Percentiles rank a stretch among this genome's conserved stretches.
Conservation (phyloP, 83 land plant species). For the Larix sibirica region DNA sequence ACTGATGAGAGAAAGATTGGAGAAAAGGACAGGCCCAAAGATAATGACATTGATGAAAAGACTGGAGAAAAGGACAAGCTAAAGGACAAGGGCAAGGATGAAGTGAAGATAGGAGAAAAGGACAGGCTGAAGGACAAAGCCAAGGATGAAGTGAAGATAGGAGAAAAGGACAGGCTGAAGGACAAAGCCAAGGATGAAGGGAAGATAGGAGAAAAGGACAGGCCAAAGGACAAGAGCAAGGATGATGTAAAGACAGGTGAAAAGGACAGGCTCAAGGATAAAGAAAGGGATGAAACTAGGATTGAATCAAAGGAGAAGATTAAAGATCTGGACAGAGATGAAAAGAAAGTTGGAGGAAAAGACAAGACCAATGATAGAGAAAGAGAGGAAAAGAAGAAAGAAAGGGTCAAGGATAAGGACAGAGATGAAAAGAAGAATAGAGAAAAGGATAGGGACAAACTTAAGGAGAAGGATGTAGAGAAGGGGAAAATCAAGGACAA, state of each 20-base stretch:
- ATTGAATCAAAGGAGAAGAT: neutral
- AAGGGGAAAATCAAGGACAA: slow-evolving; percentile 1
- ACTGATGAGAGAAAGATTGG: neutral
- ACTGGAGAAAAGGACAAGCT: slow-evolving; percentile 11
- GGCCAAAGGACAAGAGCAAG: neutral
- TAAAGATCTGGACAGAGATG: slow-evolving; percentile 2
- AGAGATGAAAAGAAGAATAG: slow-evolving; percentile 14
- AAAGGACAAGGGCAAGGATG: slow-evolving; percentile 9
- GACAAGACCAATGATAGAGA: slow-evolving; percentile 7
- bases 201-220: slow-evolving; percentile 11
- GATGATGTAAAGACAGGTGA: neutral
- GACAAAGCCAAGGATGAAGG: neutral
- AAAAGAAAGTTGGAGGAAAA: slow-evolving; percentile 7
- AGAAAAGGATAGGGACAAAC: slow-evolving; percentile 11
- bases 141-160: neutral
- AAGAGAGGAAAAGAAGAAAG: slow-evolving; percentile 13
- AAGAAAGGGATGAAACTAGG: neutral
- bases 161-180: slow-evolving; percentile 10
- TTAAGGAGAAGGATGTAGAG: neutral
- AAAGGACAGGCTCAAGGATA: neutral
- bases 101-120: slow-evolving; percentile 2
- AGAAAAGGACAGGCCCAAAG: slow-evolving; percentile 6
- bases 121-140: slow-evolving; percentile 8
- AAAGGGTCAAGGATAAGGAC: neutral
- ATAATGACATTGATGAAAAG: slow-evolving; percentile 1